A percentile compares a stretch with the other conserved stretches of the same genome.
Conservation (phyloP, 257 asterid species). For the Jasminum sambac region DNA sequence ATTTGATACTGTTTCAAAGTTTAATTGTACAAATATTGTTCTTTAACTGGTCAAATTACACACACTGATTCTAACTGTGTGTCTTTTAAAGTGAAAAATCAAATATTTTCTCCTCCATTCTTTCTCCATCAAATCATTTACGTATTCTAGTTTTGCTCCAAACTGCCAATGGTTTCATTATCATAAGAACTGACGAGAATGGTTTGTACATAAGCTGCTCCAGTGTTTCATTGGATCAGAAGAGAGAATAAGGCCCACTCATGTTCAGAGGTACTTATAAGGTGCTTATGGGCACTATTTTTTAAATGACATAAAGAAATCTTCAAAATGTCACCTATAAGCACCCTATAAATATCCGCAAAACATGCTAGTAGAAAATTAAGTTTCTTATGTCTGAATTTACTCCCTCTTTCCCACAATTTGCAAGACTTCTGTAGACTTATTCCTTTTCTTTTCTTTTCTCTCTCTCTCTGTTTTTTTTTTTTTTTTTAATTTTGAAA, state of each 20-base stretch:
- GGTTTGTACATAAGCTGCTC: not conserved
- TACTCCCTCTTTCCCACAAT: not conserved
- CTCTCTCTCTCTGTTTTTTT: no score
- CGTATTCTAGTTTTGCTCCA: not conserved
- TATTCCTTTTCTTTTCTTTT: no score
- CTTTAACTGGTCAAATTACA: not conserved
- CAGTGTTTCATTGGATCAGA: not conserved
- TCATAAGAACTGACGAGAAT: not conserved
- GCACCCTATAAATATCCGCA: not conserved
- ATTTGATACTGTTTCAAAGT: not conserved
- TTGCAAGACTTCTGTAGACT: not conserved
- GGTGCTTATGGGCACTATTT: not conserved
- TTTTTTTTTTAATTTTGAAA: no score
- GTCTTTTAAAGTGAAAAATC: slow-evolving; percentile 9
- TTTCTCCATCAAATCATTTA: not conserved
- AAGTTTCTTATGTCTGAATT: not conserved
- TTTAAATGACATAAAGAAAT: not conserved
- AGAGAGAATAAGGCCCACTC: not conserved
- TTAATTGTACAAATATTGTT: slow-evolving; percentile 4
- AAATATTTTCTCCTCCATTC: not conserved
- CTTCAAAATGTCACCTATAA: not conserved
- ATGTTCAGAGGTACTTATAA: not conserved
- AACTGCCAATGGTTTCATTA: not conserved
- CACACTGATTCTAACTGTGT: not conserved
- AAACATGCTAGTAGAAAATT: not conserved